Base-by-base conservation (phyloP, 2,329 filamentous ascomycete genomes). In the Tothia fuscella region DNA sequence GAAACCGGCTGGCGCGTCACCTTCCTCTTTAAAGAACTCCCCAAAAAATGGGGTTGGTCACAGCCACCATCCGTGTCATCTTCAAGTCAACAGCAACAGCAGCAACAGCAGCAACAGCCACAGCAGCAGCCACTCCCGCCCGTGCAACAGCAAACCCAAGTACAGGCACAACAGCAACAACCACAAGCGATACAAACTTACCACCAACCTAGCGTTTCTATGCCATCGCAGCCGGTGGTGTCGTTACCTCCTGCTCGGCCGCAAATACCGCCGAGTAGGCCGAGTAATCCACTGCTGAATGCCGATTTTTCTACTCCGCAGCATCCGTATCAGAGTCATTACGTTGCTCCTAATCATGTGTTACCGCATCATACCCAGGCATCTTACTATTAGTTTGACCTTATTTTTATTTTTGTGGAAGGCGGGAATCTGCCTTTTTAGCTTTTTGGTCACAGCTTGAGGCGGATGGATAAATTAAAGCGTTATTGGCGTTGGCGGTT, bases 271-370 rank as follows among this genome's bases (percentile, higher is more conserved):
- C 29, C 26, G 3, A 25, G 22, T 14, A 37, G 35, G n/a, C 35
- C 38, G 29, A 21, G 38, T 5, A 40, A 40, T 22, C 60, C 89
- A 29, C 71, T 80, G 49, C 76, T 74, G 19, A 69, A 69, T 19
- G 83, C 82, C 1, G 82, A 91, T 54, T 91, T 91, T 56, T 80
- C 70, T 19, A 67, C 80, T 50, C 80, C 82, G 3, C 79, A 85
- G 48, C 83, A 88, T 59, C 84, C 86, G 1, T 93, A 91, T 54
- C 80, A 85, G 54, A 77, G 78, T 38, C 80, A 80, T 60, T 93
- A 89, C 52, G 78, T 86, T 47, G 79, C 82, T 26, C 82, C 83
- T 2, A 81, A 72, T 49, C 68, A 63, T 46, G 52, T 56, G 34
- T 44, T 54, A 35, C 42, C 47, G 14, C 40, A 46, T 28, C 35